A percentile compares a stretch with the other conserved stretches of the same genome.
These are phyloP conservation scores for Irpex sp. DNA, from an alignment of 1,284 basidiomycete genomes.

Conservation along the genomic window DNA sequence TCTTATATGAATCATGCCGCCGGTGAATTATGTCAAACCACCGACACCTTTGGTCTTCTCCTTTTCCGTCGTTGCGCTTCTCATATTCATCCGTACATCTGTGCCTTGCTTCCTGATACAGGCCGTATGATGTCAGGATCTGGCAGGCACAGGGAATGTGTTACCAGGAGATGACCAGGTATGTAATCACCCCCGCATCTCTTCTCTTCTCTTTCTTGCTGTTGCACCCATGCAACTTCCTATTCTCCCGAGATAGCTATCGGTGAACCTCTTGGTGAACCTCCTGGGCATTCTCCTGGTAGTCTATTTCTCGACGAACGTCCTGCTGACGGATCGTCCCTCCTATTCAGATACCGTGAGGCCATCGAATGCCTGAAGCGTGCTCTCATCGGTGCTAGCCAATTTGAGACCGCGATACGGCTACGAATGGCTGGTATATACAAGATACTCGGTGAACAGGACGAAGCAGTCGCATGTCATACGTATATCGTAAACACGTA, in stretches of 20 bases:
- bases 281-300: not conserved
- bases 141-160: conserved; percentile 95
- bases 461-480: conserved; percentile 71
- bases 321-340: conserved; percentile 2
- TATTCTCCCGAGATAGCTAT: not conserved
- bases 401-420: conserved; percentile 72
- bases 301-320: not conserved
- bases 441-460: conserved; percentile 58
- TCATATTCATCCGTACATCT: conserved; percentile 11
- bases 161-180: conserved; percentile 89
- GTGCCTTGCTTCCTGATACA: conserved; percentile 26
- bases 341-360: conserved; percentile 65
- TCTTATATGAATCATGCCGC: not conserved
- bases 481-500: conserved; percentile 75
- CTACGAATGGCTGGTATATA: conserved; percentile 79
- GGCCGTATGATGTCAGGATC: conserved; percentile 94
- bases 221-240: not conserved
- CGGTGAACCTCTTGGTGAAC: not conserved
- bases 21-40: not conserved
- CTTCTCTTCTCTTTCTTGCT: not conserved
- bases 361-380: conserved; percentile 88
- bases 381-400: conserved; percentile 82
- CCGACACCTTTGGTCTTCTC: not conserved
- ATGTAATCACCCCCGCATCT: conserved; percentile 10
- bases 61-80: not conserved